Percentiles rank a stretch among this genome's conserved stretches.
phyloP scores from a whole-genome alignment of 2,329 filamentous ascomycete species.

The Amylocarpus encephaloides region DNA sequence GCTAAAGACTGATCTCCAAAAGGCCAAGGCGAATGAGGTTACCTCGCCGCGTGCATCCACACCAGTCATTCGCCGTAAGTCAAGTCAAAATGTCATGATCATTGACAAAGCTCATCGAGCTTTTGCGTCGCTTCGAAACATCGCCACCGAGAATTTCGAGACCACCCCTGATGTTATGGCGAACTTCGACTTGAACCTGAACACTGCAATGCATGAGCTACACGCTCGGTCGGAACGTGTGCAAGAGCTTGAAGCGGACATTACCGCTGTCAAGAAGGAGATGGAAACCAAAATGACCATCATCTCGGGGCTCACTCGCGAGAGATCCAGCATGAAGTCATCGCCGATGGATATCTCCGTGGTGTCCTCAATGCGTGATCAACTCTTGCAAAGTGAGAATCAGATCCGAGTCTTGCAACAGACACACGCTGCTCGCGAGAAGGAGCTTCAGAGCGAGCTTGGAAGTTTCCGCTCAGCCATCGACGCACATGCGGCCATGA shows the following conservation, averaged over 20 bases:
- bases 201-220: slow-evolving; percentile 87
- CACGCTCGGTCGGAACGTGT: slow-evolving; percentile 82
- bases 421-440: slow-evolving; percentile 65
- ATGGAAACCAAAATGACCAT: slow-evolving; percentile 97
- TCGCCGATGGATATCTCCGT: slow-evolving; percentile 88
- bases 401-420: slow-evolving; percentile 70
- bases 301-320: slow-evolving; percentile 87
- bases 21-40: slow-evolving; percentile 54
- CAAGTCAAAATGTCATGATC: slow-evolving; percentile 79
- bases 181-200: slow-evolving; percentile 86
- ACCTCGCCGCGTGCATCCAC: slow-evolving; percentile 57
- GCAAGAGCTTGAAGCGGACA: slow-evolving; percentile 79
- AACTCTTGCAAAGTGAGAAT: slow-evolving; percentile 79
- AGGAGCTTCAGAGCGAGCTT: slow-evolving; percentile 66
- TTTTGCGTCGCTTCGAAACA: slow-evolving; percentile 80
- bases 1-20: slow-evolving; percentile 78
- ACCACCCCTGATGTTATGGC: slow-evolving; percentile 77
- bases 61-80: slow-evolving; percentile 86
- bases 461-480: slow-evolving; percentile 50
- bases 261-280: slow-evolving; percentile 80
- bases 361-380: slow-evolving; percentile 78
- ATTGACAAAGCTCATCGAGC: slow-evolving; percentile 89
- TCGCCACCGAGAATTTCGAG: slow-evolving; percentile 82
- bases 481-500: slow-evolving; percentile 14
- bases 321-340: slow-evolving; percentile 80